Conservation (phyloP, 2,329 filamentous ascomycete genomes). For the Colletotrichum gigasporum region DNA sequence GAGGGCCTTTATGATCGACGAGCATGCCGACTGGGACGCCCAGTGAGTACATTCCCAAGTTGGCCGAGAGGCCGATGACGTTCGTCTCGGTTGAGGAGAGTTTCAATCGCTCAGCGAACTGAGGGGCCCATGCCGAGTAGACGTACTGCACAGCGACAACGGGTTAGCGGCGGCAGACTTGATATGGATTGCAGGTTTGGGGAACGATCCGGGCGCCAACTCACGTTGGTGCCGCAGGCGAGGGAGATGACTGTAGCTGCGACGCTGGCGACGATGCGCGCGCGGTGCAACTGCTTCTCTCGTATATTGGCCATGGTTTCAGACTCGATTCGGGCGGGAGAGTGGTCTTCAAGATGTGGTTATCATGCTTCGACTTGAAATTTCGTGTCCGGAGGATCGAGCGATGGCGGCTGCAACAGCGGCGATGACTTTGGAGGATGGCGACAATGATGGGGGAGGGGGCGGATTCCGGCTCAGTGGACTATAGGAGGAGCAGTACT, state of each 20-base stretch:
- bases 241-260: slow-evolving; percentile 87
- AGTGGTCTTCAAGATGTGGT: slow-evolving; percentile 5
- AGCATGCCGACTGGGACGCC: slow-evolving; percentile 91
- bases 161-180: slow-evolving; percentile 1
- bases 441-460: background rate
- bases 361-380: slow-evolving; percentile 19
- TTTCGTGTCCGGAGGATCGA: background rate
- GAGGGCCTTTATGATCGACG: slow-evolving; percentile 83
- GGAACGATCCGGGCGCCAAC: slow-evolving; percentile 39
- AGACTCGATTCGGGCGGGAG: background rate
- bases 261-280: slow-evolving; percentile 82
- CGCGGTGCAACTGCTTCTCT: slow-evolving; percentile 63
- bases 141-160: slow-evolving; percentile 75
- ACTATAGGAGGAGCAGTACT: slow-evolving; percentile 20
- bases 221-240: slow-evolving; percentile 91
- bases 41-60: slow-evolving; percentile 91
- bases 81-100: slow-evolving; percentile 94
- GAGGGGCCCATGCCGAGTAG: slow-evolving; percentile 97
- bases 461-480: slow-evolving; percentile 5
- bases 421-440: background rate
- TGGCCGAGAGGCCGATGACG: slow-evolving; percentile 85
- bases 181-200: background rate
- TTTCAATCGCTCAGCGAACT: slow-evolving; percentile 87
- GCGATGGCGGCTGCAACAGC: background rate
- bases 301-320: slow-evolving; percentile 35